phyloP scores from a whole-genome alignment of 495 filamentous ascomycete genomes.

The Talaromyces nanjingensis region DNA sequence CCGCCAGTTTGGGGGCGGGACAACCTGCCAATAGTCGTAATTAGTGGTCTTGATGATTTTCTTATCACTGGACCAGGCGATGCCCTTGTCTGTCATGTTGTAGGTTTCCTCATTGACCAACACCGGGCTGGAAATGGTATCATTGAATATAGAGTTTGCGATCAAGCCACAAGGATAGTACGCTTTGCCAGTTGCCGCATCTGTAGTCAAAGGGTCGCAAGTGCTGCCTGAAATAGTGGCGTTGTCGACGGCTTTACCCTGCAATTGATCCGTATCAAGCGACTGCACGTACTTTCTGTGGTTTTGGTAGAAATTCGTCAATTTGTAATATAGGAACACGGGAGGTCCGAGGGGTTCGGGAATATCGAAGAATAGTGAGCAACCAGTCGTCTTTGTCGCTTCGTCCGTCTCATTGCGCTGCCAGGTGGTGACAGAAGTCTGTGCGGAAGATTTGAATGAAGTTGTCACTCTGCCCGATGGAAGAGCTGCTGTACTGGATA shows the following conservation, averaged over 20 bases:
- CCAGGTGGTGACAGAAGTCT: constrained; percentile 30
- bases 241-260: constrained; percentile 58
- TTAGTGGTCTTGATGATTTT: constrained; percentile 65
- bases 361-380: constrained; percentile 68
- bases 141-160: constrained; percentile 96
- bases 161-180: constrained; percentile 96
- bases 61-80: constrained; percentile 80
- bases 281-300: constrained; percentile 94
- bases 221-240: constrained; percentile 53
- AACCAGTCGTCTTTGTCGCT: constrained; percentile 29
- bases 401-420: constrained; percentile 11
- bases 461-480: constrained; percentile 48
- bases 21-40: constrained; percentile 57
- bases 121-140: constrained; percentile 65
- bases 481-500: constrained; percentile 29
- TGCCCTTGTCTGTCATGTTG: constrained; percentile 67
- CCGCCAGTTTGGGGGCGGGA: constrained; percentile 83
- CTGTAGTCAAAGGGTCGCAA: constrained; percentile 67
- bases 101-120: constrained; percentile 45
- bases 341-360: constrained; percentile 72
- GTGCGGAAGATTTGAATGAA: constrained; percentile 53
- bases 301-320: constrained; percentile 99
- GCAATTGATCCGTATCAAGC: constrained; percentile 73
- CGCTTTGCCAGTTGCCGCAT: constrained; percentile 48
- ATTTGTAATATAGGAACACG: constrained; percentile 84